These are phyloP conservation scores for Rhynchosporium agropyri DNA, from an alignment of 2,329 filamentous ascomycete species.

Conservation along the genomic window DNA sequence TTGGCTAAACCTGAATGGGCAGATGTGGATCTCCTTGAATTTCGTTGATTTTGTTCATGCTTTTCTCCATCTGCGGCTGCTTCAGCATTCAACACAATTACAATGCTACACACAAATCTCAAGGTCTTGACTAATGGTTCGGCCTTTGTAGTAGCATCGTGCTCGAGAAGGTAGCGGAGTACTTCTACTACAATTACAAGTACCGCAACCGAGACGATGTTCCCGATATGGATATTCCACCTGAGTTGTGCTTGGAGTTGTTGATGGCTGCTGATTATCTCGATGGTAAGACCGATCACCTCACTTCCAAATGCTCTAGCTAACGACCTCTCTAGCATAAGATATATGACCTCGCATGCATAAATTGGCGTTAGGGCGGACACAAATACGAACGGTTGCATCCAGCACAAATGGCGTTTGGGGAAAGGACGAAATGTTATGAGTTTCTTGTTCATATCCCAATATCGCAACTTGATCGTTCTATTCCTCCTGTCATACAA, in stretches of 20 bases:
- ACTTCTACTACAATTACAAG: conserved; percentile 81
- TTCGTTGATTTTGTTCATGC: neutral
- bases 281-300: conserved; percentile 53
- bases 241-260: conserved; percentile 76
- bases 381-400: neutral
- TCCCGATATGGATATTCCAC: conserved; percentile 78
- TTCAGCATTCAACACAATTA: conserved; percentile 9
- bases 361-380: conserved; percentile 24
- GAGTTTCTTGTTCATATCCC: conserved; percentile 4
- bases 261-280: conserved; percentile 78
- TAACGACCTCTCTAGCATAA: conserved; percentile 23
- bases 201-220: conserved; percentile 71
- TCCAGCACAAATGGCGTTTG: conserved; percentile 14
- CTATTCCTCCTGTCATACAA: neutral
- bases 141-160: conserved; percentile 61
- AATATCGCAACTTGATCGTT: neutral
- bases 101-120: conserved; percentile 5
- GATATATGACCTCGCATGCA: conserved; percentile 15
- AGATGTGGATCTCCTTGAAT: conserved; percentile 10
- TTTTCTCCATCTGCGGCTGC: neutral
- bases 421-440: conserved; percentile 16
- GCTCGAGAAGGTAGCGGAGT: conserved; percentile 80
- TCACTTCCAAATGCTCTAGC: neutral
- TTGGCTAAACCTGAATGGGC: neutral
- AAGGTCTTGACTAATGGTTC: conserved; percentile 16